Conservation (phyloP, 176 grass and related monocot genomes). For the Pharus latifolius region DNA sequence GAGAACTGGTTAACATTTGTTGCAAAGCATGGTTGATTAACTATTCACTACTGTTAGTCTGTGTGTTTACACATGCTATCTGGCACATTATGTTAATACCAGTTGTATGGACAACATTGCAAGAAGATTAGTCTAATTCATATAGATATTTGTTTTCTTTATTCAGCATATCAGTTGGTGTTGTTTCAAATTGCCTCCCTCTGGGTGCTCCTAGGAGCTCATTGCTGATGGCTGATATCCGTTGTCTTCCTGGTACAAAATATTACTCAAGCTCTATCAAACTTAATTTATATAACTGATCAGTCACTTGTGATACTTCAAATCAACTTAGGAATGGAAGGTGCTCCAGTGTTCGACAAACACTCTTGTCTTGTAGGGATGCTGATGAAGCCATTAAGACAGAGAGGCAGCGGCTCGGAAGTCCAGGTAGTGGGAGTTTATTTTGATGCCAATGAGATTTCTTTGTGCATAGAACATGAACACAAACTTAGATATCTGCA, state of each 20-base stretch:
- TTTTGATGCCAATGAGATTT: not conserved
- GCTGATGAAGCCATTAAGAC: conserved; percentile 74
- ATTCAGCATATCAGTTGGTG: conserved; percentile 66
- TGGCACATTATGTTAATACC: not conserved
- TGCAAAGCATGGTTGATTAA: too few relatives aligned
- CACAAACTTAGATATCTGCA: conserved; percentile 13
- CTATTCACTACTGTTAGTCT: too few relatives aligned
- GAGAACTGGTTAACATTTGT: too few relatives aligned
- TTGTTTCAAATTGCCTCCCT: conserved; percentile 74
- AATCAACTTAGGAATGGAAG: conserved; percentile 79
- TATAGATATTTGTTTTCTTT: conserved; percentile 15
- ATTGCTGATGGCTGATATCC: conserved; percentile 72
- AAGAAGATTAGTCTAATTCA: not conserved
- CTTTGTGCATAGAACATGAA: not conserved
- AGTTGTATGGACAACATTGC: not conserved
- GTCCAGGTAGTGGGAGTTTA: conserved; percentile 58
- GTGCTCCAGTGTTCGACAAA: conserved; percentile 76
- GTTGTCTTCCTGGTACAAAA: conserved; percentile 76
- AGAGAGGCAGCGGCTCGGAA: conserved; percentile 57
- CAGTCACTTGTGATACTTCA: not conserved
- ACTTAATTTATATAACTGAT: too few relatives aligned
- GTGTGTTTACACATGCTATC: not conserved
- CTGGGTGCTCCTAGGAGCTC: conserved; percentile 37
- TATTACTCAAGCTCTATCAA: not conserved
- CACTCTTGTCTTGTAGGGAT: conserved; percentile 60